Conservation (phyloP, 495 filamentous ascomycete species). For the Penicillium desertorum region DNA sequence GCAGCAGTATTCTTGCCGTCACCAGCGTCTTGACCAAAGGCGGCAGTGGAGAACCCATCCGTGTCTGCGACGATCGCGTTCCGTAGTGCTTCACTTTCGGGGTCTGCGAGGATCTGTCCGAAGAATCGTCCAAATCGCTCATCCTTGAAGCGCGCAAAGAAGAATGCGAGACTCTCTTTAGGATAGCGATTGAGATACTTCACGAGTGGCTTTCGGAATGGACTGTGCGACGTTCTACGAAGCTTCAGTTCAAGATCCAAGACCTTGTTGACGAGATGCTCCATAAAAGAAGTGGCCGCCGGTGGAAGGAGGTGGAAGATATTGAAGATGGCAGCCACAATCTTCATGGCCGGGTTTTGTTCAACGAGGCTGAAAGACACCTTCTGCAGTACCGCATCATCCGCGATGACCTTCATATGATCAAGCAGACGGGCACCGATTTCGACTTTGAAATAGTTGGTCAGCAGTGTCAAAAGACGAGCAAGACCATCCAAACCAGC, state of each 20-base stretch:
- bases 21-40: slow-evolving; percentile 56
- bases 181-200: slow-evolving; percentile 94
- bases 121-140: slow-evolving; percentile 91
- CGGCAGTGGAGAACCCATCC: slow-evolving; percentile 63
- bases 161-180: slow-evolving; percentile 78
- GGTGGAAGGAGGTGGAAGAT: slow-evolving; percentile 93
- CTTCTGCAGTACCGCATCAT: slow-evolving; percentile 74
- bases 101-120: slow-evolving; percentile 79
- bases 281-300: slow-evolving; percentile 86
- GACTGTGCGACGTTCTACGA: slow-evolving; percentile 86
- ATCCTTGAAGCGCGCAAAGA: slow-evolving; percentile 72
- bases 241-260: slow-evolving; percentile 84
- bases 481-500: slow-evolving; percentile 90
- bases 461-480: slow-evolving; percentile 81
- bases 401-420: slow-evolving; percentile 89
- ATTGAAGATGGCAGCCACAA: slow-evolving; percentile 89
- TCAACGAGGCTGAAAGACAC: slow-evolving; percentile 93
- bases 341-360: slow-evolving; percentile 85
- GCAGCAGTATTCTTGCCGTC: slow-evolving; percentile 69
- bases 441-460: slow-evolving; percentile 98
- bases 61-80: slow-evolving; percentile 72
- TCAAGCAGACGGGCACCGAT: slow-evolving; percentile 89
- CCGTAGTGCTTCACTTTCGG: slow-evolving; percentile 71
- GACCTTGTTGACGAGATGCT: slow-evolving; percentile 81
- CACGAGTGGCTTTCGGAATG: slow-evolving; percentile 88